phyloP scores from a whole-genome alignment of 139 green algal genomes.

The Volvox africanus region DNA sequence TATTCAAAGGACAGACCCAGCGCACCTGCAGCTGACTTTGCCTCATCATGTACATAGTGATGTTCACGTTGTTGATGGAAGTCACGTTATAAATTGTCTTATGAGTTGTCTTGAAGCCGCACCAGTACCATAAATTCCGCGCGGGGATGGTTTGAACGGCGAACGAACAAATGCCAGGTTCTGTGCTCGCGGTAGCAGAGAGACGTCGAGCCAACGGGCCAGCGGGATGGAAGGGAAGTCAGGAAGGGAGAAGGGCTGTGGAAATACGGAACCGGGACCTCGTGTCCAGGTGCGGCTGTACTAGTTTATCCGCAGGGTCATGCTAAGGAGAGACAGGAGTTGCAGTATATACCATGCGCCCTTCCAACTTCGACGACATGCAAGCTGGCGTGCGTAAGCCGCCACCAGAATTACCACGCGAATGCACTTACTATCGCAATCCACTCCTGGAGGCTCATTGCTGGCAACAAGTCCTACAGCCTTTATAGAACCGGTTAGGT shows the following conservation, averaged over 20 bases:
- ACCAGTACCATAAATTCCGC: conserved; percentile 34
- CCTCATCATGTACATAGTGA: conserved; percentile 29
- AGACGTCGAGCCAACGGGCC: background rate
- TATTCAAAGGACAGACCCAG: too few relatives aligned
- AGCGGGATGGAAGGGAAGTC: background rate
- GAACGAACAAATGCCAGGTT: conserved; percentile 1
- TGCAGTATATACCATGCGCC: too few relatives aligned
- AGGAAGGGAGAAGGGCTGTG: background rate
- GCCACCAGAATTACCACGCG: too few relatives aligned
- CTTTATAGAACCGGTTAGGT: background rate
- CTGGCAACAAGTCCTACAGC: background rate
- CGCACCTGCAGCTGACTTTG: background rate
- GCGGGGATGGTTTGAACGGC: conserved; percentile 22
- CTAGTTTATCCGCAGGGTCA: too few relatives aligned
- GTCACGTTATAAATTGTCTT: conserved; percentile 3
- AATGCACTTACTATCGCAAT: background rate
- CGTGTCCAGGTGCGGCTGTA: too few relatives aligned
- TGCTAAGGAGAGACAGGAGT: too few relatives aligned
- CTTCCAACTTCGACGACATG: too few relatives aligned
- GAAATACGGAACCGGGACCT: too few relatives aligned
- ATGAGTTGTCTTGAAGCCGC: conserved; percentile 32
- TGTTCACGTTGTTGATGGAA: background rate
- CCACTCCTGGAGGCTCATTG: background rate
- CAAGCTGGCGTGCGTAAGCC: too few relatives aligned
- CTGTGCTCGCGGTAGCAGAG: background rate